Evolutionary conservation across 768 basidiomycete species (phyloP).

Genomic region (Hericium alpestre): DNA sequence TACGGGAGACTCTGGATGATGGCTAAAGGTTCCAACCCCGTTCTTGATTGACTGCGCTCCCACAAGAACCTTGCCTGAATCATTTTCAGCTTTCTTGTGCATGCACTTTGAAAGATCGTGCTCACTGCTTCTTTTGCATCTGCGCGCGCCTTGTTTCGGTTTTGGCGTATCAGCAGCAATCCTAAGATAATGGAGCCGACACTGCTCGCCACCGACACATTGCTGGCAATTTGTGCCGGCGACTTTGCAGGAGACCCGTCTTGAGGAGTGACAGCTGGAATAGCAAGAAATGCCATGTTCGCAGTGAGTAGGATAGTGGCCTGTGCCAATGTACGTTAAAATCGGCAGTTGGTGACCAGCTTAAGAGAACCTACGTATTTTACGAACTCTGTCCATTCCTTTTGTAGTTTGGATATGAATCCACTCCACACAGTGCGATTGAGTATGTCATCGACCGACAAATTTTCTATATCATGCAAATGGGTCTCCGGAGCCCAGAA

Average conservation of each 20-base stretch:
- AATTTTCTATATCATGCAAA: conserved; percentile 6
- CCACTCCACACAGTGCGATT: conserved; percentile 3
- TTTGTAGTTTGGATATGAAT: conserved; percentile 1
- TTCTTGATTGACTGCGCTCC: conserved; percentile 16
- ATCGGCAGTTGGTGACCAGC: not conserved
- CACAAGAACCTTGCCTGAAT: conserved; percentile 17
- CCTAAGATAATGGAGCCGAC: conserved; percentile 7
- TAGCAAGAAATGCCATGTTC: conserved; percentile 7
- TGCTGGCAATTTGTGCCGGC: conserved; percentile 5
- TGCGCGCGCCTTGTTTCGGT: conserved; percentile 1
- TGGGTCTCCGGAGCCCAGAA: conserved; percentile 10
- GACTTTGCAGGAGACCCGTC: not conserved
- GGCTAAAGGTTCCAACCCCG: conserved; percentile 42
- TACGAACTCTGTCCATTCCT: conserved; percentile 7
- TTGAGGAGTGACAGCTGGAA: conserved; percentile 1
- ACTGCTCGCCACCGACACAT: conserved; percentile 2
- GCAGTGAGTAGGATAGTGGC: conserved; percentile 5
- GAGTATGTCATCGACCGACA: conserved; percentile 7
- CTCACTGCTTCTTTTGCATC: conserved; percentile 2
- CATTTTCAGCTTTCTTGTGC: conserved; percentile 11
- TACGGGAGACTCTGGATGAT: conserved; percentile 47
- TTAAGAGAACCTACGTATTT: not conserved
- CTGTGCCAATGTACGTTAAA: not conserved
- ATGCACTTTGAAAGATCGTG: not conserved
- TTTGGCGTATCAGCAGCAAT: conserved; percentile 6